These are phyloP conservation scores for Corymbia maculata DNA, from an alignment of 345 rosid genomes.

Conservation along the genomic window DNA sequence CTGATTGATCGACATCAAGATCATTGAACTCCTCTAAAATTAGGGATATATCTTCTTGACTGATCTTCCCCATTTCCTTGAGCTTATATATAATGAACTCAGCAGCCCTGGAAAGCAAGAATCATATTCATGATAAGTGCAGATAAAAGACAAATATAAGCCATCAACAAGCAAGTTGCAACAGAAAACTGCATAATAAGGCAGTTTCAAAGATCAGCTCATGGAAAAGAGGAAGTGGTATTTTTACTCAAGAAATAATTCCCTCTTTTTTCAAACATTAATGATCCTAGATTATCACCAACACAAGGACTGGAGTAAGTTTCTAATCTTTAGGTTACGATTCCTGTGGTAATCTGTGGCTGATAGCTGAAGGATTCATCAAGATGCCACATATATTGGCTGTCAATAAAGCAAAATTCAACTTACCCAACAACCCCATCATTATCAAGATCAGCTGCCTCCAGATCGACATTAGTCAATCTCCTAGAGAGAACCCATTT, in stretches of 20 bases:
- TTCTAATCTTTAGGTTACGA: background rate
- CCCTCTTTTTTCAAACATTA: background rate
- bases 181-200: background rate
- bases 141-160: background rate
- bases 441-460: constrained; percentile 76
- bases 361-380: background rate
- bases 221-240: background rate
- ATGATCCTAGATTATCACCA: background rate
- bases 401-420: background rate
- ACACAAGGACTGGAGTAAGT: background rate
- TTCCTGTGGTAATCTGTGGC: background rate
- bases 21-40: constrained; percentile 69
- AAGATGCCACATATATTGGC: background rate
- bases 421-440: constrained; percentile 72
- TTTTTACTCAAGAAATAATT: background rate
- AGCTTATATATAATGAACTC: constrained; percentile 71
- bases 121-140: background rate
- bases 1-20: constrained; percentile 54
- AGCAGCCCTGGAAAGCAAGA: constrained; percentile 30
- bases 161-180: background rate
- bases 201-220: background rate
- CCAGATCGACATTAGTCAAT: constrained; percentile 54
- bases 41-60: constrained; percentile 47
- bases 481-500: constrained; percentile 65
- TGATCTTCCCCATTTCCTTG: constrained; percentile 85